Evolutionary conservation across 352 stramenopile genomes (phyloP).

Genomic region (Globisporangium rhizosaccharum): DNA sequence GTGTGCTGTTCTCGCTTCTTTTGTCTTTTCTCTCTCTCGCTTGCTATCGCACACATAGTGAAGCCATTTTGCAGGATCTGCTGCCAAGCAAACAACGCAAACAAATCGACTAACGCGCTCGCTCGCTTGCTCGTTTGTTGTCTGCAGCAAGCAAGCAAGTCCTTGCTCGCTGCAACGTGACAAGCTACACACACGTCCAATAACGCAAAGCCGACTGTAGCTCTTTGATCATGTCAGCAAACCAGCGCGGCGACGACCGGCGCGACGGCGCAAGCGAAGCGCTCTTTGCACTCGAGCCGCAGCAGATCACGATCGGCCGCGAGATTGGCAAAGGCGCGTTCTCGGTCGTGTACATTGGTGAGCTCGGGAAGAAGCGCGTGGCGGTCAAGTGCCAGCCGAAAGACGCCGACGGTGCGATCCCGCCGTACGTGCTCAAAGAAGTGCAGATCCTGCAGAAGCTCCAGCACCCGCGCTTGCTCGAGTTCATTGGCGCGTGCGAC

Average conservation of each 20-base stretch:
- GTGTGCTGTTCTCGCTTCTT: not conserved
- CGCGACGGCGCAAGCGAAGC: conserved; percentile 15
- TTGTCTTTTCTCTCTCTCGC: not conserved
- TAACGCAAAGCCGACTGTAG: not conserved
- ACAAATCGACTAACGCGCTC: no score
- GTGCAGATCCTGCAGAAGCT: conserved; percentile 67
- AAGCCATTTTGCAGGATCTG: conserved; percentile 9
- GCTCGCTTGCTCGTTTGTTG: no score
- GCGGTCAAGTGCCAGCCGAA: conserved; percentile 86
- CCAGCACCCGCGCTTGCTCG: conserved; percentile 63
- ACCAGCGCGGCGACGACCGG: conserved; percentile 24
- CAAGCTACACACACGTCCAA: not conserved
- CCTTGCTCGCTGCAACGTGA: not conserved
- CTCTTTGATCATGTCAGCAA: conserved; percentile 21
- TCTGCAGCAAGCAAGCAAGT: not conserved
- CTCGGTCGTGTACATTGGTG: conserved; percentile 69
- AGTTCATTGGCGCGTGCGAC: conserved; percentile 72
- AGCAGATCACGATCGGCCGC: conserved; percentile 62
- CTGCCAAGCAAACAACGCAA: not conserved
- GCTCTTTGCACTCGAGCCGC: conserved; percentile 54
- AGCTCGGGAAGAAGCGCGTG: conserved; percentile 67
- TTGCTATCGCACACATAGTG: conserved; percentile 1
- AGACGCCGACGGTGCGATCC: conserved; percentile 61
- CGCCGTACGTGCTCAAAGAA: conserved; percentile 70
- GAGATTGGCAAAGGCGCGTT: conserved; percentile 86